These are phyloP conservation scores for Kazachstania bromeliacearum DNA, from an alignment of 805 yeast genomes.

Conservation along the genomic window DNA sequence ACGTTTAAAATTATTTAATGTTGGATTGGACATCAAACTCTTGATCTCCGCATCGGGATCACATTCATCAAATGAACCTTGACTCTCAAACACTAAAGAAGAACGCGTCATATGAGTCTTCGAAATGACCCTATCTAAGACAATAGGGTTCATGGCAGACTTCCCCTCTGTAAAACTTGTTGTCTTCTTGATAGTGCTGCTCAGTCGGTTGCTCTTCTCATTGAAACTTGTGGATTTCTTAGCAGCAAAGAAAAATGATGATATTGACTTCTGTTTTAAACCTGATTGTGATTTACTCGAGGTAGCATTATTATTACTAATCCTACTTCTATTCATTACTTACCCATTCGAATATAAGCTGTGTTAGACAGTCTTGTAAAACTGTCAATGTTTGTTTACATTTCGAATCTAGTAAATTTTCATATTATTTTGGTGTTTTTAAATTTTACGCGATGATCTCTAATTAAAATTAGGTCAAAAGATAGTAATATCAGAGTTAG, in stretches of 20 bases:
- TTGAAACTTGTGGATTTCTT: neutral
- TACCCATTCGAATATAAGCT: too few relatives aligned
- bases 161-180: slow-evolving; percentile 1
- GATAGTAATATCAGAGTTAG: too few relatives aligned
- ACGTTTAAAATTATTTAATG: slow-evolving; percentile 22
- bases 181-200: neutral
- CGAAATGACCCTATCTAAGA: neutral
- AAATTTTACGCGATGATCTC: too few relatives aligned
- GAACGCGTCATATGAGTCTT: slow-evolving; percentile 4
- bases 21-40: slow-evolving; percentile 13
- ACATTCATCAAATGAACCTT: slow-evolving; percentile 29
- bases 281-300: slow-evolving; percentile 2
- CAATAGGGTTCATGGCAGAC: slow-evolving; percentile 1
- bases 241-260: slow-evolving; percentile 8
- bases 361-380: too few relatives aligned
- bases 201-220: neutral
- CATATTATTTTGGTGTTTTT: too few relatives aligned
- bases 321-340: slow-evolving; percentile 1
- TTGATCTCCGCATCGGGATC: slow-evolving; percentile 20
- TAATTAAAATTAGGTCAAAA: too few relatives aligned
- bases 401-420: too few relatives aligned
- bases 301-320: neutral
- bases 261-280: slow-evolving; percentile 7
- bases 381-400: too few relatives aligned
- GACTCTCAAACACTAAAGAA: slow-evolving; percentile 12